These are phyloP conservation scores for Endotrypanum monterogeii DNA, from an alignment of 208 protist species.

Conservation along the genomic window DNA sequence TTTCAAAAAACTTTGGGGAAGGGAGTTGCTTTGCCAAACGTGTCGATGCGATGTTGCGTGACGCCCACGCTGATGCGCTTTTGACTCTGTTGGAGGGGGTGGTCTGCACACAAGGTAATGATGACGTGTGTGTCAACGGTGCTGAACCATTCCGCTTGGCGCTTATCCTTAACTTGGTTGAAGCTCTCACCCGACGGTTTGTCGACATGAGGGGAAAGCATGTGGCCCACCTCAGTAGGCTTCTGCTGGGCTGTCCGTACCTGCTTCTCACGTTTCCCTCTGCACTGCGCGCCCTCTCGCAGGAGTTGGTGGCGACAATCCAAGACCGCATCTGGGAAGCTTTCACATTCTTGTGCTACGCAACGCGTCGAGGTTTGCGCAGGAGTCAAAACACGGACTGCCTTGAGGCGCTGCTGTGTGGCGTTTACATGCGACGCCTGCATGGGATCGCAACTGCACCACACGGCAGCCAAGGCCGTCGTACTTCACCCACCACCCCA, in stretches of 20 bases:
- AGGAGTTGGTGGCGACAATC: background rate
- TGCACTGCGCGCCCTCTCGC: background rate
- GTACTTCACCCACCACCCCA: background rate
- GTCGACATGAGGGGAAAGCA: slow-evolving; percentile 15
- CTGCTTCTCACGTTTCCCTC: background rate
- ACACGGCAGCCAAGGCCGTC: background rate
- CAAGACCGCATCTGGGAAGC: slow-evolving; percentile 6
- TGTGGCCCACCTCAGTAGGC: slow-evolving; percentile 24
- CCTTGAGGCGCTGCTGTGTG: slow-evolving; percentile 33
- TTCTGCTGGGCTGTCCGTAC: slow-evolving; percentile 6
- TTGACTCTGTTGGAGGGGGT: slow-evolving; percentile 47
- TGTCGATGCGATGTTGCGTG: background rate
- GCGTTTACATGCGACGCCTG: slow-evolving; percentile 5
- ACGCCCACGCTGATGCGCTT: slow-evolving; percentile 47
- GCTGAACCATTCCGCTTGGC: background rate
- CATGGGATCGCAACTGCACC: background rate
- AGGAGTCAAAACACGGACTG: slow-evolving; percentile 23
- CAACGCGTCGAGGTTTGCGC: slow-evolving; percentile 27
- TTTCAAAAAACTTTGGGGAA: background rate
- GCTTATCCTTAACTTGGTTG: slow-evolving; percentile 11
- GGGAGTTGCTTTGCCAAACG: background rate
- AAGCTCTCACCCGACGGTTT: background rate
- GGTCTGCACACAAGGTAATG: background rate
- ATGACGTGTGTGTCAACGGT: background rate
- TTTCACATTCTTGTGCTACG: slow-evolving; percentile 33